phyloP scores from a whole-genome alignment of 1,284 basidiomycete species.

The Anthracocystis panici-leucophaei region DNA sequence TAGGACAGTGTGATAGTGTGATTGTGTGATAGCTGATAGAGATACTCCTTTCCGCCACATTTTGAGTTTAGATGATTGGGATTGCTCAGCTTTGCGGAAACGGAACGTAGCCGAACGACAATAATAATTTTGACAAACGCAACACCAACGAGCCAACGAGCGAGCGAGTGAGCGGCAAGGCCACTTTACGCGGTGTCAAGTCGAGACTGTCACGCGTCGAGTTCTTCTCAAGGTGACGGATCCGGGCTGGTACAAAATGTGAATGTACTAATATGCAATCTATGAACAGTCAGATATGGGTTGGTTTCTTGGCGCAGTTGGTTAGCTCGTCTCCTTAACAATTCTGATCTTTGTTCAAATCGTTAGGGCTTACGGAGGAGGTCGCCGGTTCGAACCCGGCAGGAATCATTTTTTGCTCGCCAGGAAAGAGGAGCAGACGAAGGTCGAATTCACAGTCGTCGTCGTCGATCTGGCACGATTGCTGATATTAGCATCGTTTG shows the following conservation, averaged over 20 bases:
- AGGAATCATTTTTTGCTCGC: constrained; percentile 40
- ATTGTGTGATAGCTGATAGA: background rate
- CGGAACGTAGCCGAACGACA: constrained; percentile 1
- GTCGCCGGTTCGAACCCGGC: constrained; percentile 60
- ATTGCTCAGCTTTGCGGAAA: constrained; percentile 21
- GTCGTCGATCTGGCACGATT: background rate
- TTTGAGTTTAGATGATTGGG: background rate
- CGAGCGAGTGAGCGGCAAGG: no score
- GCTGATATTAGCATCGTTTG: background rate
- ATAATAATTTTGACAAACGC: background rate
- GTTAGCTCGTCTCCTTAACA: constrained; percentile 60
- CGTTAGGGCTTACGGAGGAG: constrained; percentile 57
- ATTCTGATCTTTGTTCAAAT: constrained; percentile 30
- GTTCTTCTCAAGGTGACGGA: background rate
- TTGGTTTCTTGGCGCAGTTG: constrained; percentile 54
- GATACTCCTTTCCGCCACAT: background rate
- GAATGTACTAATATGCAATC: background rate
- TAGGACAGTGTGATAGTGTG: background rate
- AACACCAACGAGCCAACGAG: background rate
- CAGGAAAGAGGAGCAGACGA: background rate
- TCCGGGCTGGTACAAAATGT: no score
- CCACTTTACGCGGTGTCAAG: constrained; percentile 4
- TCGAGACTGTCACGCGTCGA: constrained; percentile 7
- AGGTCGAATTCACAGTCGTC: background rate
- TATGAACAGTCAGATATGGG: background rate